phyloP scores from a whole-genome alignment of 371 early-diverging fungal genomes.

The Lichtheimia hyalospora region DNA sequence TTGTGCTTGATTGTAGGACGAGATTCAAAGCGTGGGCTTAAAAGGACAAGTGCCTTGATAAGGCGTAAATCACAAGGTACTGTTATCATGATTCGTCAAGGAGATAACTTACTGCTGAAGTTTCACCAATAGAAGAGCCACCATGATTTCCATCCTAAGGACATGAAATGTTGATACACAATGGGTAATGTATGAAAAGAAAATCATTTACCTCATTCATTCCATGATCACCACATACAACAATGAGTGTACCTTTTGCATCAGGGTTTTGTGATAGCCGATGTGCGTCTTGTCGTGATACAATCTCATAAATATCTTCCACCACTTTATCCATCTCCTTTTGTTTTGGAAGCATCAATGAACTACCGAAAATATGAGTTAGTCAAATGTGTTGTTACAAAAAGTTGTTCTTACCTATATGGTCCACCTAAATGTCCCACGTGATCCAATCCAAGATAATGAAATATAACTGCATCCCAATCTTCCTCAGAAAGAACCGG shows the following conservation, averaged over 20 bases:
- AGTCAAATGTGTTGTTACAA: not conserved
- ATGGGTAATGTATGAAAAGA: constrained; percentile 25
- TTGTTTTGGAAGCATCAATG: constrained; percentile 78
- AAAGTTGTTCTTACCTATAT: constrained; percentile 24
- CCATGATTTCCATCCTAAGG: constrained; percentile 64
- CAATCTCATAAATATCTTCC: constrained; percentile 47
- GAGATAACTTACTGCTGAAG: constrained; percentile 50
- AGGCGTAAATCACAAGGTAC: not conserved
- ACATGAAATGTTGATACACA: not conserved
- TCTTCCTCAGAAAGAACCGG: constrained; percentile 55
- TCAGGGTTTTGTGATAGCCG: constrained; percentile 25
- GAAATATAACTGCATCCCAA: constrained; percentile 89
- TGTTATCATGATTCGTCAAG: not conserved
- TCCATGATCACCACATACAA: constrained; percentile 98
- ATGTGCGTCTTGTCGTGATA: constrained; percentile 44
- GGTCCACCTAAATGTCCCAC: constrained; percentile 94
- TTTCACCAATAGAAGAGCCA: constrained; percentile 64
- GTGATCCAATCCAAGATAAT: constrained; percentile 95
- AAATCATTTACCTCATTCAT: constrained; percentile 85
- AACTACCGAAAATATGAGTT: constrained; percentile 28
- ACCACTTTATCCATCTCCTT: constrained; percentile 77
- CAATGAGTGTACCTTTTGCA: constrained; percentile 77
- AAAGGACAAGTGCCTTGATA: constrained; percentile 45
- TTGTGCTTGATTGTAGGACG: constrained; percentile 23
- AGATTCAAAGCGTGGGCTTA: constrained; percentile 46